Evolutionary conservation across 2,329 filamentous ascomycete genomes (phyloP).

Genomic region (Fusarium paranaense): DNA sequence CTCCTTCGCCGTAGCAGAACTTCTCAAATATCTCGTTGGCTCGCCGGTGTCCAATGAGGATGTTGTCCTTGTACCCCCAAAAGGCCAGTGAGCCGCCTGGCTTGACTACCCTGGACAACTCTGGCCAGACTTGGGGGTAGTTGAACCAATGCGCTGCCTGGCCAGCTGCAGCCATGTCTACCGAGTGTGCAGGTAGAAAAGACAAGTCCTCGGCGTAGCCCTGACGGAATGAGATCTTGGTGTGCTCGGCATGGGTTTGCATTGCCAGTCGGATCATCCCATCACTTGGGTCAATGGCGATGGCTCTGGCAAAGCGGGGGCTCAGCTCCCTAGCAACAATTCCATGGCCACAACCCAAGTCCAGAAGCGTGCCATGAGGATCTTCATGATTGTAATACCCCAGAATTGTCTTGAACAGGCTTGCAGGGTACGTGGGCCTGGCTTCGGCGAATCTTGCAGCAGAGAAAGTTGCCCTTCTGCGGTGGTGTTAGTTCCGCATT

Average conservation of each 20-base stretch:
- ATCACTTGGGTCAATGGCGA: conserved; percentile 68
- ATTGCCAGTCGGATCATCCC: conserved; percentile 67
- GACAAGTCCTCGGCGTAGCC: conserved; percentile 65
- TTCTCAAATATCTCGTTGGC: conserved; percentile 65
- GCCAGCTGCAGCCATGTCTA: conserved; percentile 64
- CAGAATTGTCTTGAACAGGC: conserved; percentile 65
- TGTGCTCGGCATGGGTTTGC: conserved; percentile 50
- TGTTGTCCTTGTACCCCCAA: conserved; percentile 75
- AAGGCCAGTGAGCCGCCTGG: conserved; percentile 70
- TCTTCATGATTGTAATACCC: conserved; percentile 60
- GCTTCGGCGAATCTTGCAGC: conserved; percentile 69
- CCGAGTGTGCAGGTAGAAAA: conserved; percentile 59
- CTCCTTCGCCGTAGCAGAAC: conserved; percentile 65
- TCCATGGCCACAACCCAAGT: conserved; percentile 74
- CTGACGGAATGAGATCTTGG: conserved; percentile 62
- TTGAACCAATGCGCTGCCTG: conserved; percentile 78
- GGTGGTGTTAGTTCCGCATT: background rate
- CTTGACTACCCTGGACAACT: conserved; percentile 65
- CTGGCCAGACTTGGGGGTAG: conserved; percentile 64
- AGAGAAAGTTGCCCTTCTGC: conserved; percentile 66
- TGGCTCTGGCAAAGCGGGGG: conserved; percentile 61
- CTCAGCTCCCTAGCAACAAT: conserved; percentile 66
- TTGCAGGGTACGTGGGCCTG: conserved; percentile 68
- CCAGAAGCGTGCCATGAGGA: conserved; percentile 55
- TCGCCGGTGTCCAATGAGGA: conserved; percentile 64